These are phyloP conservation scores for Trichoderma semiorbis DNA, from an alignment of 2,329 filamentous ascomycete species.

Conservation along the genomic window DNA sequence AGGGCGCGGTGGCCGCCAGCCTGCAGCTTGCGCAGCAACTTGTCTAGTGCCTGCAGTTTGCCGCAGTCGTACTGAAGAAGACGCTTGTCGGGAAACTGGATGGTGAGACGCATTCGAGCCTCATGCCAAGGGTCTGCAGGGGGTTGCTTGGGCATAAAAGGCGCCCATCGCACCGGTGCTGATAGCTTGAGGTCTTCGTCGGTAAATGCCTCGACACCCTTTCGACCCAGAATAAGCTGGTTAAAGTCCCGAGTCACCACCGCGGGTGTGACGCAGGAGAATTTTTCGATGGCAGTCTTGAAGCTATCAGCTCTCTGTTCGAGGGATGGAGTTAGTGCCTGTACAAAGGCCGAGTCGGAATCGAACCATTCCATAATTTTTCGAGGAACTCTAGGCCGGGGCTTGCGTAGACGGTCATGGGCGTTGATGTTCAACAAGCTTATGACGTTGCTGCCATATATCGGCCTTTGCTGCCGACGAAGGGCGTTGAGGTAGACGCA, in stretches of 20 bases:
- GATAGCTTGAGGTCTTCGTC: constrained; percentile 57
- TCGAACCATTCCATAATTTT: constrained; percentile 73
- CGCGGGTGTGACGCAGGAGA: constrained; percentile 87
- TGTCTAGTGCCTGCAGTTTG: constrained; percentile 87
- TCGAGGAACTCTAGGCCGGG: constrained; percentile 57
- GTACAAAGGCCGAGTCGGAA: constrained; percentile 61
- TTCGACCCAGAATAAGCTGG: constrained; percentile 61
- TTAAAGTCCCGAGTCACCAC: constrained; percentile 78
- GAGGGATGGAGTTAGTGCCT: constrained; percentile 68
- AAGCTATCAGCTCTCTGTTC: constrained; percentile 68
- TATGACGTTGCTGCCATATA: constrained; percentile 80
- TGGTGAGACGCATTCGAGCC: constrained; percentile 84
- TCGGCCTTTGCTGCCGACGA: constrained; percentile 72
- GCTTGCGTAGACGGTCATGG: constrained; percentile 55
- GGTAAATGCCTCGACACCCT: constrained; percentile 55
- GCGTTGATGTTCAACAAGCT: constrained; percentile 66
- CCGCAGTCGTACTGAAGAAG: constrained; percentile 98
- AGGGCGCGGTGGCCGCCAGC: constrained; percentile 87
- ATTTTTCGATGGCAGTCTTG: constrained; percentile 76
- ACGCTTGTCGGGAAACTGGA: constrained; percentile 94
- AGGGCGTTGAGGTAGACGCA: constrained; percentile 77
- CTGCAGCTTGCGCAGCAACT: constrained; percentile 80
- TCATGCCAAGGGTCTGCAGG: constrained; percentile 85
- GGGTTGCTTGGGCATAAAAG: constrained; percentile 53
- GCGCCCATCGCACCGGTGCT: constrained; percentile 52